Base-by-base conservation (phyloP, 768 basidiomycete species). In the Podaxis pistillaris region DNA sequence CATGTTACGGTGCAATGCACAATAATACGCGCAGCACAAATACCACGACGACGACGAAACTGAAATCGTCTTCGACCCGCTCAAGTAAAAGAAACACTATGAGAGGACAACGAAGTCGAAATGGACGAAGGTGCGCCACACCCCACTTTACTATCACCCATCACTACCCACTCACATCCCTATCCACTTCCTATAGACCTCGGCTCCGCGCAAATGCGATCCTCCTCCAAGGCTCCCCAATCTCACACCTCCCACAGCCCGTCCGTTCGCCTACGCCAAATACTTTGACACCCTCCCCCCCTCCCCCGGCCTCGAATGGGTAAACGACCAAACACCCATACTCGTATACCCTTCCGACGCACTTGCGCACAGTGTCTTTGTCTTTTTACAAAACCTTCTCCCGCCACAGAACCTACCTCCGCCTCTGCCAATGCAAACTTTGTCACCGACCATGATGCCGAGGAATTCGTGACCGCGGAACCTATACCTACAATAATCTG, bases 301-400 rank as follows among this genome's bases (percentile, higher is more conserved):
- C n/a, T n/a, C n/a, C 0, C 81, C 91, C 65, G 92, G 83, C 7
- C 76, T 94, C 7, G 93, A 94, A 75, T 94, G 93, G 93, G 82
- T 94, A 19, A 86, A 93, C 71, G 93, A 94, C 74, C 87, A 78
- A 24, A 92, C 89, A 24, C 93, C 90, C 67, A 82, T 94, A 3
- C 77, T 94, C 55, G 88, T 94, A 49, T 94, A 92, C 70, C 74
- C 81, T 4, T 80, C 83, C 40, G 83, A 80, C 56, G 64, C 75
- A 40, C 72, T 78, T 11, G 90, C 91, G 9, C 80, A 82, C 26
- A 44, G 15, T 13, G 41, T 2, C n/a, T 44, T 44, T 6, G 28
- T 6, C 17, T 44, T 13, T 17, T 13, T 44, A 6, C 41, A 13
- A 41, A 41, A 17, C n/a, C 26, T 4, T 26, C 28, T 28, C 28